Conservation (phyloP, 352 stramenopile species). For the Phytophthora colocasiae region DNA sequence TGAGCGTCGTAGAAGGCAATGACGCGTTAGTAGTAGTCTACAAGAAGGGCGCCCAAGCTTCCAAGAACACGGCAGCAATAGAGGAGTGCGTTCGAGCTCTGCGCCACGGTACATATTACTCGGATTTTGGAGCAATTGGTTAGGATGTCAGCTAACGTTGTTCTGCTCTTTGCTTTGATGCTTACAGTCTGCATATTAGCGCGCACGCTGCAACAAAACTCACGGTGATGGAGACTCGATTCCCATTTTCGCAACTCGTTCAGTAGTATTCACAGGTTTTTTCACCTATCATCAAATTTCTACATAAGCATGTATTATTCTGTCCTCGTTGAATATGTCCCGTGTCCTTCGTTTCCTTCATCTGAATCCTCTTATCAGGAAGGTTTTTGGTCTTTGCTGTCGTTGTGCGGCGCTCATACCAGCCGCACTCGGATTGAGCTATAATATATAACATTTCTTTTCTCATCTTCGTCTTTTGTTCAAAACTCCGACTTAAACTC, state of each 20-base stretch:
- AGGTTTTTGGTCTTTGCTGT: background rate
- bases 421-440: slow-evolving; percentile 20
- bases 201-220: slow-evolving; percentile 73
- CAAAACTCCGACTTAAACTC: slow-evolving; percentile 51
- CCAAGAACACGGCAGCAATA: slow-evolving; percentile 80
- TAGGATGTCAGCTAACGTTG: background rate
- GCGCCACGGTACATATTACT: slow-evolving; percentile 61
- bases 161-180: background rate
- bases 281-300: slow-evolving; percentile 7
- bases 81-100: slow-evolving; percentile 83
- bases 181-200: slow-evolving; percentile 66
- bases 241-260: slow-evolving; percentile 12
- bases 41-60: slow-evolving; percentile 76
- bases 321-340: slow-evolving; percentile 23
- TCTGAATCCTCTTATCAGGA: slow-evolving; percentile 11
- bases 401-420: slow-evolving; percentile 19
- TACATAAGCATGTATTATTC: slow-evolving; percentile 35
- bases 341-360: slow-evolving; percentile 16
- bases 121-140: slow-evolving; percentile 1
- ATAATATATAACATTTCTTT: slow-evolving; percentile 1
- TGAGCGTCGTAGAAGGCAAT: slow-evolving; percentile 82
- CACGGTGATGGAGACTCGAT: slow-evolving; percentile 42
- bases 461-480: slow-evolving; percentile 29
- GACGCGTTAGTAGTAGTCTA: slow-evolving; percentile 88
- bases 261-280: slow-evolving; percentile 21